phyloP scores from a whole-genome alignment of 164 flowering plant genomes.

The Buxus sempervirens region DNA sequence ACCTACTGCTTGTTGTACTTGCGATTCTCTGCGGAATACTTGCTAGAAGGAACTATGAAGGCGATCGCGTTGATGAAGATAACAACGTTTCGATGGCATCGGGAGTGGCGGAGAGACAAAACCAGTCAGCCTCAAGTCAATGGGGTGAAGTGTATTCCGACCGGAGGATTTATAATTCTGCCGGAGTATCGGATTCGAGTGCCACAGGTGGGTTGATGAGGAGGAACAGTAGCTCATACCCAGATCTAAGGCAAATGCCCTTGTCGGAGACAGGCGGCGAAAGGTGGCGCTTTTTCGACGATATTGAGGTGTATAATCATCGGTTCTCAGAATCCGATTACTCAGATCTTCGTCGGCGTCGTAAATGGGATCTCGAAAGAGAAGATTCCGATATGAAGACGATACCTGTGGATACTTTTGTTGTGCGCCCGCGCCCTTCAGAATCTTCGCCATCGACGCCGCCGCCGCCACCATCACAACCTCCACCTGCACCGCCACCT shows the following conservation, averaged over 20 bases:
- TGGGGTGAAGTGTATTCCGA: slow-evolving; percentile 36
- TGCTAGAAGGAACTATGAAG: slow-evolving; percentile 37
- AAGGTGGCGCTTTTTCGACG: slow-evolving; percentile 51
- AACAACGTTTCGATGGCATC: background rate
- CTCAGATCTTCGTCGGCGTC: slow-evolving; percentile 9
- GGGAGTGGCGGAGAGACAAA: background rate
- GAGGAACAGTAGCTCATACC: slow-evolving; percentile 74
- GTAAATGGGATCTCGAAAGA: slow-evolving; percentile 1
- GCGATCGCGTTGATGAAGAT: background rate
- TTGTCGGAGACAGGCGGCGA: slow-evolving; percentile 30
- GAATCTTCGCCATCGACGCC: slow-evolving; percentile 13
- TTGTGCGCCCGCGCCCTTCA: slow-evolving; percentile 16
- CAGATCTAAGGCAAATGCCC: slow-evolving; percentile 57
- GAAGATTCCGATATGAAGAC: slow-evolving; percentile 30
- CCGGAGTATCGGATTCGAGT: slow-evolving; percentile 7
- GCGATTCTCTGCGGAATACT: slow-evolving; percentile 81
- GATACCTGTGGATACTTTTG: slow-evolving; percentile 55
- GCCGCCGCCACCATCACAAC: slow-evolving; percentile 30
- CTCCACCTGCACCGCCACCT: slow-evolving; percentile 26
- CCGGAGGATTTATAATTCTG: slow-evolving; percentile 12
- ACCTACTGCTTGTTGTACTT: slow-evolving; percentile 55
- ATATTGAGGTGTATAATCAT: slow-evolving; percentile 42
- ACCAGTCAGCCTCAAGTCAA: slow-evolving; percentile 11
- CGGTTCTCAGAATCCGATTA: slow-evolving; percentile 16
- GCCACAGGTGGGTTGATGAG: slow-evolving; percentile 27